A percentile compares a stretch with the other conserved stretches of the same genome.
phyloP scores from a whole-genome alignment of 495 filamentous ascomycete genomes.

The Podospora didyma region DNA sequence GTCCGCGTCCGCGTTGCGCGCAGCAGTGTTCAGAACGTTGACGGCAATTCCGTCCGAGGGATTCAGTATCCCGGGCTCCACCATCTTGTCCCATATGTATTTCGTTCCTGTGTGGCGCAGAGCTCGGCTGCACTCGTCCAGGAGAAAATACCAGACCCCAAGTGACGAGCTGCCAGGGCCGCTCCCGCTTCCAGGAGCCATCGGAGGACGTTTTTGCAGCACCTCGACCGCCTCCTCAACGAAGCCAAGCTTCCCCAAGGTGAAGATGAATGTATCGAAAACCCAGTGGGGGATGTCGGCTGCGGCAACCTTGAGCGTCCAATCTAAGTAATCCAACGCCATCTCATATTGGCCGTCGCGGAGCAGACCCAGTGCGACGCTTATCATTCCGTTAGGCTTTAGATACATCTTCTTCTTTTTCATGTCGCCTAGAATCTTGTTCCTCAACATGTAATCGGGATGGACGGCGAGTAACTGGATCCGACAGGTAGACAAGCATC shows the following conservation, averaged over 20 bases:
- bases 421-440: conserved; percentile 66
- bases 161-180: conserved; percentile 25
- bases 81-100: conserved; percentile 54
- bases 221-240: conserved; percentile 69
- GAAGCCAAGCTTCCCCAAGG: conserved; percentile 64
- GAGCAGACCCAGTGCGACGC: conserved; percentile 68
- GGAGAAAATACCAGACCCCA: conserved; percentile 61
- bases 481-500: conserved; percentile 30
- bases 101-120: conserved; percentile 39
- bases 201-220: conserved; percentile 49
- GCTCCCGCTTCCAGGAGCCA: conserved; percentile 38
- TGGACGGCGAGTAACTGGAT: conserved; percentile 66
- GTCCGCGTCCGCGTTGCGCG: conserved; percentile 57
- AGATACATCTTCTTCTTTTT: conserved; percentile 65
- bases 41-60: conserved; percentile 62
- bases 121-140: conserved; percentile 60
- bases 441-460: conserved; percentile 75
- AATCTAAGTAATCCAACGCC: conserved; percentile 68
- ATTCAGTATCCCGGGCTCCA: conserved; percentile 60
- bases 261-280: conserved; percentile 67
- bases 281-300: conserved; percentile 63
- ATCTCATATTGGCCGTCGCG: conserved; percentile 78
- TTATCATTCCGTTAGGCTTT: conserved; percentile 58
- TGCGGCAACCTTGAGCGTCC: conserved; percentile 53
- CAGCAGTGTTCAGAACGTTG: conserved; percentile 65